Evolutionary conservation across 1,284 basidiomycete species (phyloP).

Genomic region (Ganoderma resinaceum): DNA sequence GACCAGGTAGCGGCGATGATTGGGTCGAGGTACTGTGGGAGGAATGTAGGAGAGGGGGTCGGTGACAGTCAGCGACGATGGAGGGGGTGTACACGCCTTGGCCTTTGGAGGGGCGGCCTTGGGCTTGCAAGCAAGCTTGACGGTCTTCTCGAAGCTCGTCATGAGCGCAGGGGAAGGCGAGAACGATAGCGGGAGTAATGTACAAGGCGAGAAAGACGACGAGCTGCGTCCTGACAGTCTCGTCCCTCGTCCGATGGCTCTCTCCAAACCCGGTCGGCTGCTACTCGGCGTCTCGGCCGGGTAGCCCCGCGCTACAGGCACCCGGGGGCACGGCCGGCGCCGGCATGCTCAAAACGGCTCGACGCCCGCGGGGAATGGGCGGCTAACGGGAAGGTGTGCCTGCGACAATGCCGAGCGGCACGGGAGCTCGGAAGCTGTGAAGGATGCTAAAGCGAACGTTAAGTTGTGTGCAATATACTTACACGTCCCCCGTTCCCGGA

Average conservation of each 20-base stretch:
- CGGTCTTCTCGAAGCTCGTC: slow-evolving; percentile 86
- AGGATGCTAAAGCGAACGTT: not conserved
- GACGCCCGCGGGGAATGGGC: not conserved
- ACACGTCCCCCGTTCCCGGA: not conserved
- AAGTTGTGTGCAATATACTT: not conserved
- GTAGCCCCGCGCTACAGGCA: not conserved
- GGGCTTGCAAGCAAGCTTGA: slow-evolving; percentile 94
- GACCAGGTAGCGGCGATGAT: slow-evolving; percentile 95
- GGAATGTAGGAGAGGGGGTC: slow-evolving; percentile 14
- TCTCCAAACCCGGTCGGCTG: not conserved
- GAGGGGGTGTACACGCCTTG: slow-evolving; percentile 63
- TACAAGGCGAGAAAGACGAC: slow-evolving; percentile 24
- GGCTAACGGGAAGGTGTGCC: not conserved
- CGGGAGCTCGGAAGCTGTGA: not conserved
- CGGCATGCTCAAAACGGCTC: not conserved
- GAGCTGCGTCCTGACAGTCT: slow-evolving; percentile 11
- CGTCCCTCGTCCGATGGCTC: slow-evolving; percentile 4
- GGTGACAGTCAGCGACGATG: slow-evolving; percentile 12
- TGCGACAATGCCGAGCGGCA: not conserved
- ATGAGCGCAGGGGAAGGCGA: slow-evolving; percentile 43
- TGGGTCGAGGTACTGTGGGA: slow-evolving; percentile 78
- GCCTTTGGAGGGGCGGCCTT: slow-evolving; percentile 93
- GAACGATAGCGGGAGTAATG: slow-evolving; percentile 22
- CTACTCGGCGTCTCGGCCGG: slow-evolving; percentile 10
- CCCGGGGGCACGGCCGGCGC: not conserved